phyloP scores from a whole-genome alignment of 2,329 filamentous ascomycete genomes.

The Dactylella cylindrospora region DNA sequence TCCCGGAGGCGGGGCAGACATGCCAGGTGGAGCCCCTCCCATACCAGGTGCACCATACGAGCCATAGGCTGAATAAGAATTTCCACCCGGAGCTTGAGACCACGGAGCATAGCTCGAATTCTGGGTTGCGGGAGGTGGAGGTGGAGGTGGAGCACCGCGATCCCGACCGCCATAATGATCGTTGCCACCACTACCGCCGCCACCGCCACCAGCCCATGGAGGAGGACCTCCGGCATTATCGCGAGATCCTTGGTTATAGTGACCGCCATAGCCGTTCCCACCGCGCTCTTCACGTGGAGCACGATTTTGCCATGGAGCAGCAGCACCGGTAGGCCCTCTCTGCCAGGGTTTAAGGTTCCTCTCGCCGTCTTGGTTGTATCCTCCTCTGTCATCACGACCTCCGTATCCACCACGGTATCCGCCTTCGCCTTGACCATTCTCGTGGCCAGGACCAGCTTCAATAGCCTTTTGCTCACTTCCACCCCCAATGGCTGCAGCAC shows the following conservation, averaged over 20 bases:
- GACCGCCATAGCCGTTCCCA: constrained; percentile 55
- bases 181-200: constrained; percentile 54
- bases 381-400: constrained; percentile 34
- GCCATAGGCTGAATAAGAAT: constrained; percentile 17
- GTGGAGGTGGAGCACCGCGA: constrained; percentile 56
- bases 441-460: constrained; percentile 73
- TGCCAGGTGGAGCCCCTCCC: constrained; percentile 32
- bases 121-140: constrained; percentile 58
- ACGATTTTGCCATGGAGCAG: constrained; percentile 72
- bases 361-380: constrained; percentile 48
- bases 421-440: constrained; percentile 53
- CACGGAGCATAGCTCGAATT: constrained; percentile 26
- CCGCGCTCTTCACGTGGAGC: constrained; percentile 57
- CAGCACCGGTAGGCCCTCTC: constrained; percentile 76
- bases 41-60: constrained; percentile 41
- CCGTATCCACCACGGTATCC: constrained; percentile 45
- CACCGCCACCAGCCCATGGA: constrained; percentile 54
- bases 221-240: constrained; percentile 61
- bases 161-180: constrained; percentile 62
- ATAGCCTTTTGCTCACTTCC: constrained; percentile 69
- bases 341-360: constrained; percentile 81
- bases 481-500: constrained; percentile 55
- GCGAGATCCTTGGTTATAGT: constrained; percentile 59
- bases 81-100: constrained; percentile 32
- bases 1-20: constrained; percentile 29